Evolutionary conservation across 2,329 filamentous ascomycete genomes (phyloP).

Genomic region (Eutypella sp.): DNA sequence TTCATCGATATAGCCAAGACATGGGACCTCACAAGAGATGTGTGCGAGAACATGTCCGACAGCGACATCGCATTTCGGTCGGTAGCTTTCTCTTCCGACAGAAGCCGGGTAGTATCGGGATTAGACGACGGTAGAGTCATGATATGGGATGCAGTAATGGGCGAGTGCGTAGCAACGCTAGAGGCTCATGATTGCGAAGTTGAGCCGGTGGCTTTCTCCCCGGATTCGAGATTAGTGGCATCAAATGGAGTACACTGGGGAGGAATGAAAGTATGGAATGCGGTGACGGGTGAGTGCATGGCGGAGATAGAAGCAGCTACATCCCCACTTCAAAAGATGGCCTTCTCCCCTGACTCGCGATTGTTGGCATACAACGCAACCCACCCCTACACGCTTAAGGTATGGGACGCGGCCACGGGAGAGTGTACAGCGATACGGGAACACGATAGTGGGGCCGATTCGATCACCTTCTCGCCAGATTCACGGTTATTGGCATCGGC

Average conservation of each 20-base stretch:
- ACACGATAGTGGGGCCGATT: not conserved
- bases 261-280: not conserved
- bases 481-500: no score
- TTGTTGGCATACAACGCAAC: no score
- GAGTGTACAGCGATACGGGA: not conserved
- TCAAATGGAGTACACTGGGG: not conserved
- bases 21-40: slow-evolving; percentile 2
- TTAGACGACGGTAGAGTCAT: no score
- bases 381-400: not conserved
- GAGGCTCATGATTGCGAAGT: no score
- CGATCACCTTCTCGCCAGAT: not conserved
- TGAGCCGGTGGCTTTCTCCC: slow-evolving; percentile 13
- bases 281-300: not conserved
- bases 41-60: slow-evolving; percentile 14
- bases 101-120: no score
- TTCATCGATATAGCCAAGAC: not conserved
- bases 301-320: no score
- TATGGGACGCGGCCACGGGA: not conserved
- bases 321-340: not conserved
- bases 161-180: no score
- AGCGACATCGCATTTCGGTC: slow-evolving; percentile 7
- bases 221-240: not conserved
- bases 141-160: no score
- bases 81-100: no score
- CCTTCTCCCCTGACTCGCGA: no score